Evolutionary conservation across 805 yeast species (phyloP).

Genomic region (Hagleromyces aurorensis): DNA sequence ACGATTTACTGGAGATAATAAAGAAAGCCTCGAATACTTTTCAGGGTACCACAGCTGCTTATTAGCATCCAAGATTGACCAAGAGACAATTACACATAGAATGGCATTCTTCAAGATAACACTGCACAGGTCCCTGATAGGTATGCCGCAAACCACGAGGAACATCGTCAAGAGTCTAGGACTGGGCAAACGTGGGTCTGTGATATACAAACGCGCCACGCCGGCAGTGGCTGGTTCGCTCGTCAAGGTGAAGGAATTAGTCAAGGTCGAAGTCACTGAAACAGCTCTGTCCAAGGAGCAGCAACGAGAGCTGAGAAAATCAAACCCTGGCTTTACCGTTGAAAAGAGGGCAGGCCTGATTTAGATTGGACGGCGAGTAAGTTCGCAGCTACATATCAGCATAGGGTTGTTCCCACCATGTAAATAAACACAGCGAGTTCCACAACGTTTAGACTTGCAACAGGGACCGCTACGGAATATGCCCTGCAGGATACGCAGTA

Average conservation of each 20-base stretch:
- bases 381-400: no score
- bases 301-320: conserved; percentile 47
- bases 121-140: conserved; percentile 76
- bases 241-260: conserved; percentile 76
- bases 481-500: no score
- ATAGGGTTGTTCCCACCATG: no score
- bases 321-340: conserved; percentile 56
- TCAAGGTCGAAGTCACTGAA: conserved; percentile 68
- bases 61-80: conserved; percentile 2
- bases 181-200: conserved; percentile 61
- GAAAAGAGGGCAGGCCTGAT: conserved; percentile 33
- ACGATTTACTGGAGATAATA: not conserved
- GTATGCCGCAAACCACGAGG: conserved; percentile 62
- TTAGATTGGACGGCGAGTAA: no score
- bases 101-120: conserved; percentile 57
- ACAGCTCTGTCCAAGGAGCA: conserved; percentile 42
- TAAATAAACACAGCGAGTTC: no score
- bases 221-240: conserved; percentile 83
- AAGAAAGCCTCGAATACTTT: not conserved
- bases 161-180: conserved; percentile 68
- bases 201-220: conserved; percentile 62
- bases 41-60: no score
- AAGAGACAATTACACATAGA: conserved; percentile 1
- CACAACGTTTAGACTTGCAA: no score
- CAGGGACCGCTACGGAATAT: no score